A percentile compares a stretch with the other conserved stretches of the same genome.
Evolutionary conservation across 2,329 filamentous ascomycete genomes (phyloP).

Genomic region (Stagonosporopsis chrysanthemi): DNA sequence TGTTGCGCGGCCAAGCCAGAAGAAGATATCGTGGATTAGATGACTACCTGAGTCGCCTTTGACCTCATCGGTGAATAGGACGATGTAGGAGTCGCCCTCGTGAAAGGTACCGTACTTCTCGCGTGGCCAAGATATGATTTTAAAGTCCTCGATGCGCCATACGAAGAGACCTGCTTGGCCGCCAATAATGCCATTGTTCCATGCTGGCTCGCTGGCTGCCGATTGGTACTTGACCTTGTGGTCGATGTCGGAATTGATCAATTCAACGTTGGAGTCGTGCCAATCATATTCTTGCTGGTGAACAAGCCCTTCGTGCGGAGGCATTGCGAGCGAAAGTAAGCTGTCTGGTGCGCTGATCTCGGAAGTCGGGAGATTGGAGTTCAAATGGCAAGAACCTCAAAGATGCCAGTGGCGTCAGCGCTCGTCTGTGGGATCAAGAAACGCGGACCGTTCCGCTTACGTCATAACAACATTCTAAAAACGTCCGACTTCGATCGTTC

Average conservation of each 20-base stretch:
- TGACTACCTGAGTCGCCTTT: constrained; percentile 39
- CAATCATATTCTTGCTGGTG: constrained; percentile 71
- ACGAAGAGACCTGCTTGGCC: constrained; percentile 62
- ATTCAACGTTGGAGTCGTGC: constrained; percentile 72
- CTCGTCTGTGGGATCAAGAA: neutral
- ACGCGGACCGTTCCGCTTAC: neutral
- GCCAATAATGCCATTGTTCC: constrained; percentile 67
- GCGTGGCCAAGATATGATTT: constrained; percentile 68
- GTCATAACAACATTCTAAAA: constrained; percentile 1
- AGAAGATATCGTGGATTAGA: constrained; percentile 68
- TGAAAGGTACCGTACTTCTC: constrained; percentile 67
- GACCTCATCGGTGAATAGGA: constrained; percentile 66
- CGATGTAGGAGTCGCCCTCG: constrained; percentile 73
- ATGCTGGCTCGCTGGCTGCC: constrained; percentile 70
- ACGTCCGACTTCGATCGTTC: neutral
- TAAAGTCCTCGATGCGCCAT: constrained; percentile 73
- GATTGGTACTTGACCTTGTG: constrained; percentile 73
- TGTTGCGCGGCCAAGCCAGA: constrained; percentile 72
- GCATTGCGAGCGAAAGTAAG: constrained; percentile 56
- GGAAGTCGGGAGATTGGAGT: neutral
- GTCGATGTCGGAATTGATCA: constrained; percentile 70
- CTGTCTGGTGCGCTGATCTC: neutral
- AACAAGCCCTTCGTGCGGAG: constrained; percentile 67
- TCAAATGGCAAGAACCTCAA: neutral
- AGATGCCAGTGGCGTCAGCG: constrained; percentile 1